phyloP scores from a whole-genome alignment of 306 rosid genomes.

The Carpinus viminea region DNA sequence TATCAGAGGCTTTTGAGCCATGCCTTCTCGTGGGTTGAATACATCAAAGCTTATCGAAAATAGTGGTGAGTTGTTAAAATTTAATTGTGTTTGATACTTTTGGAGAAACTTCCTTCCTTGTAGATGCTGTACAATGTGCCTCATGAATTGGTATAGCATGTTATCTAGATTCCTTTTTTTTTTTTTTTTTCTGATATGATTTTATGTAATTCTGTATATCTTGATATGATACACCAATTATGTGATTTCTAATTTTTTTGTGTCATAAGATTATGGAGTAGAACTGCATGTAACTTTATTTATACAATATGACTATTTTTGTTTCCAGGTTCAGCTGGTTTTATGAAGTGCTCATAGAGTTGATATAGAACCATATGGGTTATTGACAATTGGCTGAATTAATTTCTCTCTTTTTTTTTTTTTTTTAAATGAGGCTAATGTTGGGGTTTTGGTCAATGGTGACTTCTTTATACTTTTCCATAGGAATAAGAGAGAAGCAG shows the following conservation, averaged over 20 bases:
- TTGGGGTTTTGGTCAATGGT: neutral
- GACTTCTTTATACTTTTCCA: neutral
- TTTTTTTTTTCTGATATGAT: neutral
- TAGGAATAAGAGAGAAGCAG: neutral
- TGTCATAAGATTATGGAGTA: neutral
- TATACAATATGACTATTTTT: neutral
- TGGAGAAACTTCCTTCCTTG: neutral
- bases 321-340: neutral
- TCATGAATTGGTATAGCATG: neutral
- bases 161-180: neutral
- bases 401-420: neutral
- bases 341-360: neutral
- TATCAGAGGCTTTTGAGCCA: conserved; percentile 96
- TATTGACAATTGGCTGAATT: neutral
- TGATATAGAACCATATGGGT: neutral
- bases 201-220: neutral
- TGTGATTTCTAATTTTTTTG: neutral
- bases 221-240: neutral
- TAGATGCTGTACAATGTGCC: neutral
- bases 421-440: neutral
- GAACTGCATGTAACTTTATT: neutral
- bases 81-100: conserved; percentile 5
- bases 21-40: conserved; percentile 94
- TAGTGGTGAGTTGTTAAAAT: conserved; percentile 64
- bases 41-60: conserved; percentile 94